A percentile compares a stretch with the other conserved stretches of the same genome.
phyloP scores from a whole-genome alignment of 1,284 basidiomycete genomes.

The Malassezia caprae region DNA sequence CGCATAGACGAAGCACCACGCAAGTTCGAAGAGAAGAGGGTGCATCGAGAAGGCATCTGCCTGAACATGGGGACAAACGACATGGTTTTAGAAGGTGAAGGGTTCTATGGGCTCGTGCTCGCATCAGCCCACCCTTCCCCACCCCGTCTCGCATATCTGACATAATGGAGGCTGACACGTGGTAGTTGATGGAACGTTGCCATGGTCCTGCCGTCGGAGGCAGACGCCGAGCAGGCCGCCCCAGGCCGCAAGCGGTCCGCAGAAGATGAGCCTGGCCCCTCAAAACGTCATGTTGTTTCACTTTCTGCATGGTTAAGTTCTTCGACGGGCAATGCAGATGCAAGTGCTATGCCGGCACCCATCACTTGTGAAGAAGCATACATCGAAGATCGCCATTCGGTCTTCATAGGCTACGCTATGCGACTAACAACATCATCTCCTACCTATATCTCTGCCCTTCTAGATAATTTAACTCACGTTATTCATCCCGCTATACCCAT shows the following conservation, averaged over 20 bases:
- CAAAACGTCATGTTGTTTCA: conserved; percentile 2
- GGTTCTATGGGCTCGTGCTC: neutral
- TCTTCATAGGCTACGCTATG: conserved; percentile 45
- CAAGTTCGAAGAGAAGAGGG: neutral
- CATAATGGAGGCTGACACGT: neutral
- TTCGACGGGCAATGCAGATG: conserved; percentile 15
- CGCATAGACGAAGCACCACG: neutral
- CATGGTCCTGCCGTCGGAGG: neutral
- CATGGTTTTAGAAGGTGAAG: neutral
- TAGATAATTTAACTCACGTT: conserved; percentile 32
- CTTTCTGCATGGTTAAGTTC: conserved; percentile 11
- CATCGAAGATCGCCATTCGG: conserved; percentile 38
- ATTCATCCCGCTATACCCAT: conserved; percentile 38
- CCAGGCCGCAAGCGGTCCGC: neutral
- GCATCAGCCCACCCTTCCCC: neutral
- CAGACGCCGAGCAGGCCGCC: neutral
- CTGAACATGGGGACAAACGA: neutral
- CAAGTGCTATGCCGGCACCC: conserved; percentile 26
- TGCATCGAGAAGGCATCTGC: neutral
- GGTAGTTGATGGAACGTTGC: neutral
- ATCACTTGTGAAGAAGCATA: conserved; percentile 26
- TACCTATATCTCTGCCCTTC: conserved; percentile 21
- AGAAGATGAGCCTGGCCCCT: neutral
- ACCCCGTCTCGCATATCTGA: neutral
- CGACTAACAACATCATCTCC: conserved; percentile 24